A percentile compares a stretch with the other conserved stretches of the same genome.
phyloP scores from a whole-genome alignment of 2,329 filamentous ascomycete species.

The Penicillium sp. region DNA sequence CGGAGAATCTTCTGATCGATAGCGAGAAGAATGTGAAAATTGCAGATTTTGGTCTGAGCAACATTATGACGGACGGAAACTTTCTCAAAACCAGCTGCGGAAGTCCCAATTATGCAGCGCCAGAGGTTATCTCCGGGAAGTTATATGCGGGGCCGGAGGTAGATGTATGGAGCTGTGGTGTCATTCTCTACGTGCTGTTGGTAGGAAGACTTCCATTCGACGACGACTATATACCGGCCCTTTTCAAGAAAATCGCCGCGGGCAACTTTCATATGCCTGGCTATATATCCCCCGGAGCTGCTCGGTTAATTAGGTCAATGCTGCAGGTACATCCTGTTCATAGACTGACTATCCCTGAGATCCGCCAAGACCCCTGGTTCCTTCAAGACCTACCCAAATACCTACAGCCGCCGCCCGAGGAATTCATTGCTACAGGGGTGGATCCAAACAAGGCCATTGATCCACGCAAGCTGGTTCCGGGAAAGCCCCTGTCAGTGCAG shows the following conservation, averaged over 20 bases:
- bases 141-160: conserved; percentile 95
- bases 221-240: conserved; percentile 92
- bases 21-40: conserved; percentile 97
- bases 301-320: conserved; percentile 73
- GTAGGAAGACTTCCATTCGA: conserved; percentile 76
- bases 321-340: conserved; percentile 90
- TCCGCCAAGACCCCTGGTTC: conserved; percentile 91
- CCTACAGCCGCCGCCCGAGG: conserved; percentile 75
- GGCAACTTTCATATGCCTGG: conserved; percentile 86
- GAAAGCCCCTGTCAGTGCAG: conserved; percentile 67
- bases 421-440: conserved; percentile 87
- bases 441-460: conserved; percentile 86
- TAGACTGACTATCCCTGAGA: conserved; percentile 86
- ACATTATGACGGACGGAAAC: conserved; percentile 99
- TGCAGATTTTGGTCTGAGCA: conserved; percentile 94
- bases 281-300: conserved; percentile 77
- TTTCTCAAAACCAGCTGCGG: conserved; percentile 98
- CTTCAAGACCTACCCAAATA: conserved; percentile 76
- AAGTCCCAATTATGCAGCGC: conserved; percentile 94
- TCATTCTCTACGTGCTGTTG: conserved; percentile 58
- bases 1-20: conserved; percentile 90
- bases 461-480: conserved; percentile 68
- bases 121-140: conserved; percentile 95
- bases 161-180: conserved; percentile 69
- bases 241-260: conserved; percentile 95